phyloP scores from a whole-genome alignment of 345 rosid genomes.

The Gossypium thurberi region DNA sequence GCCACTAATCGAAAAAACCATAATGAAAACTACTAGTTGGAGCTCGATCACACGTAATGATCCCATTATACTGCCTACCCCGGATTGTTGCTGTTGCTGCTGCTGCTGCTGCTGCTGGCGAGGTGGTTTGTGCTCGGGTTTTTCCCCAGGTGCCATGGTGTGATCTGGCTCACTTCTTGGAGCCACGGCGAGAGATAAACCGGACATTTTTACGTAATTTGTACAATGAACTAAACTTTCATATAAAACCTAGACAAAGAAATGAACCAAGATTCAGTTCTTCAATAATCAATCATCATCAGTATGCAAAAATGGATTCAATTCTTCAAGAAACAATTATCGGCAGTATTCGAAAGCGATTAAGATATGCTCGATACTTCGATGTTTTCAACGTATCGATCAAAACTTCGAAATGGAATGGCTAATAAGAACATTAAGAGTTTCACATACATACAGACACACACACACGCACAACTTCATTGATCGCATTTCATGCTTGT shows the following conservation, averaged over 20 bases:
- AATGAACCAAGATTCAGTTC: background rate
- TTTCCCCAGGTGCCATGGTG: constrained; percentile 12
- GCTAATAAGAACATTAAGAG: background rate
- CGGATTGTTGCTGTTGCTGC: constrained; percentile 24
- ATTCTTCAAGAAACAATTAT: too few relatives aligned
- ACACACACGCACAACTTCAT: background rate
- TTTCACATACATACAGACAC: background rate
- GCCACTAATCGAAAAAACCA: constrained; percentile 83
- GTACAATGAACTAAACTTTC: background rate
- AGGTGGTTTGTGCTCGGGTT: constrained; percentile 21
- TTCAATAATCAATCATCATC: background rate
- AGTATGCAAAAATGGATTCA: background rate
- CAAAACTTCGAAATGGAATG: background rate
- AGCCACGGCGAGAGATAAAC: constrained; percentile 57
- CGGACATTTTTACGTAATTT: constrained; percentile 45
- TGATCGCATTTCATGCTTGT: too few relatives aligned
- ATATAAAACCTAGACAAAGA: background rate
- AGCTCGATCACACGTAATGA: constrained; percentile 77
- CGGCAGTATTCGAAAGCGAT: background rate
- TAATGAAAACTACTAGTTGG: constrained; percentile 80
- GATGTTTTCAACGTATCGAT: background rate
- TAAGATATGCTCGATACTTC: background rate
- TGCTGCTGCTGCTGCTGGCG: constrained; percentile 13
- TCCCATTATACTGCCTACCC: constrained; percentile 54
- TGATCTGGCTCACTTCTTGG: constrained; percentile 34